Percentiles rank a stretch among this genome's conserved stretches.
Evolutionary conservation across 768 basidiomycete species (phyloP).

Genomic region (Tremella yokohamensis): DNA sequence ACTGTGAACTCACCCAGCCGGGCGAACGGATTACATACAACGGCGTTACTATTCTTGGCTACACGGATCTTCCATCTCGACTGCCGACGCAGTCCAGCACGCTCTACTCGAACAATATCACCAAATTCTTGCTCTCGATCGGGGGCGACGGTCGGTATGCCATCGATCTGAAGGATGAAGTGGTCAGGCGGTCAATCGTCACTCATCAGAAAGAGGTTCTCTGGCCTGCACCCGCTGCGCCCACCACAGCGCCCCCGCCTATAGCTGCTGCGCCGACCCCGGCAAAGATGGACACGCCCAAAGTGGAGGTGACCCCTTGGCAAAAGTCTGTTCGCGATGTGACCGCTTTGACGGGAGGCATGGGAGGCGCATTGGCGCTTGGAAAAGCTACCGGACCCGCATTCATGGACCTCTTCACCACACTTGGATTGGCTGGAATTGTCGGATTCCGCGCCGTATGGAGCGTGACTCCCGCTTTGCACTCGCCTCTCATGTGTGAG

Average conservation of each 20-base stretch:
- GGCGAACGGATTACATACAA: slow-evolving; percentile 64
- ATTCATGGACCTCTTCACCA: slow-evolving; percentile 86
- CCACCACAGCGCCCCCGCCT: slow-evolving; percentile 33
- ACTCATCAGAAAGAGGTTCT: slow-evolving; percentile 65
- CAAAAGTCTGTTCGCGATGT: slow-evolving; percentile 75
- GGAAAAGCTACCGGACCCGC: slow-evolving; percentile 75
- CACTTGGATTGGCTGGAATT: slow-evolving; percentile 77
- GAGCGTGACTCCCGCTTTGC: slow-evolving; percentile 81
- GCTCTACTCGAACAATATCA: slow-evolving; percentile 85
- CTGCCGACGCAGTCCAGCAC: slow-evolving; percentile 85
- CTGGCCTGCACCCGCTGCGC: slow-evolving; percentile 62
- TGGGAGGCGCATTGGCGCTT: slow-evolving; percentile 68
- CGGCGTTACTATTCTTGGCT: slow-evolving; percentile 81
- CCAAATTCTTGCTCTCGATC: slow-evolving; percentile 80
- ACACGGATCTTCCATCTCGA: slow-evolving; percentile 70
- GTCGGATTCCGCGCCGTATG: slow-evolving; percentile 86
- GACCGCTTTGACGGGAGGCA: slow-evolving; percentile 67
- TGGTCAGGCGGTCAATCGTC: slow-evolving; percentile 74
- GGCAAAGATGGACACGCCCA: slow-evolving; percentile 53
- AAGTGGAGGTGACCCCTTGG: slow-evolving; percentile 74
- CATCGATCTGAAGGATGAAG: slow-evolving; percentile 76
- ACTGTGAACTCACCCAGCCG: slow-evolving; percentile 75
- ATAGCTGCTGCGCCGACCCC: slow-evolving; percentile 38
- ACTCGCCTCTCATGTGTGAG: slow-evolving; percentile 76
- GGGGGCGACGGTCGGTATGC: slow-evolving; percentile 60